phyloP scores from a whole-genome alignment of 345 rosid species.

The Boechera retrofracta region DNA sequence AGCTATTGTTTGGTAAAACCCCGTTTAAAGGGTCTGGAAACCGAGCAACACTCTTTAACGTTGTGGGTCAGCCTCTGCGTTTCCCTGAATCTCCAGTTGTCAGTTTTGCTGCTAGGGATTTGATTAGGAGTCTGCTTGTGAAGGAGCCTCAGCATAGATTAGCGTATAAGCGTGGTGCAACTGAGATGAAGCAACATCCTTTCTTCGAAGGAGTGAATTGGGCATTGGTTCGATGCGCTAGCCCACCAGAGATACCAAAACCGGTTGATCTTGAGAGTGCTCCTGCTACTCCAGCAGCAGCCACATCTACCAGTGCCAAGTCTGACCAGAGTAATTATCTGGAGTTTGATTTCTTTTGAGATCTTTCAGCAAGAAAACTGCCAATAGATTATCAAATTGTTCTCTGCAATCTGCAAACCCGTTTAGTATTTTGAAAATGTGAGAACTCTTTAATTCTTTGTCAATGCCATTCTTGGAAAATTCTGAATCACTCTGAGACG shows the following conservation, averaged over 20 bases:
- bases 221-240: conserved; percentile 82
- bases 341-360: conserved; percentile 77
- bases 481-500: background rate
- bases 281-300: conserved; percentile 51
- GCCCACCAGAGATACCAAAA: conserved; percentile 81
- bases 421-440: conserved; percentile 25
- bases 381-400: conserved; percentile 32
- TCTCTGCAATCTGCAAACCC: conserved; percentile 25
- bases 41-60: conserved; percentile 76
- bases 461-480: conserved; percentile 22
- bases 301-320: conserved; percentile 56
- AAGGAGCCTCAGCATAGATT: conserved; percentile 82
- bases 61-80: conserved; percentile 74
- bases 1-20: conserved; percentile 79
- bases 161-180: conserved; percentile 79
- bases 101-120: conserved; percentile 72
- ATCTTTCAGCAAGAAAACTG: conserved; percentile 21
- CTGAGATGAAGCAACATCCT: conserved; percentile 77
- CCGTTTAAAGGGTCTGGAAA: conserved; percentile 87
- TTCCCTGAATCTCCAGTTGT: conserved; percentile 84
- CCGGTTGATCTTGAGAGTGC: conserved; percentile 58
- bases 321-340: conserved; percentile 60
- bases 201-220: conserved; percentile 89
- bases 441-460: conserved; percentile 25
- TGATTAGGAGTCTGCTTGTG: conserved; percentile 77